Conservation (phyloP, 768 basidiomycete genomes). For the Kwoniella heveanensis region DNA sequence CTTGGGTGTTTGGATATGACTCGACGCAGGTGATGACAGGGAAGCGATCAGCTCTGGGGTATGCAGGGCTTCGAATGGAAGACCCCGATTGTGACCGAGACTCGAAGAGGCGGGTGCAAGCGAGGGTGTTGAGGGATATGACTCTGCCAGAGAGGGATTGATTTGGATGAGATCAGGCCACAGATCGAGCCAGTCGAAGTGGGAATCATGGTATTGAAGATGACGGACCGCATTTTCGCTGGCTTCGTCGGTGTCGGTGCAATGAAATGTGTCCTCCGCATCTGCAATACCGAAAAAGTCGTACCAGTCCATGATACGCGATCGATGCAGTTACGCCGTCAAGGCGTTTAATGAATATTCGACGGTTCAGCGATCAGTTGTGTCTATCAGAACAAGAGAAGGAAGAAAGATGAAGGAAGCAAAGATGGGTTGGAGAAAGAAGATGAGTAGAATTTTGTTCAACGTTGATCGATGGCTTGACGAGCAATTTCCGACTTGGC, state of each 20-base stretch:
- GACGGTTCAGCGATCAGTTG: too few species aligned
- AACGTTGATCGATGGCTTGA: neutral
- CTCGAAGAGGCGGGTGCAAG: neutral
- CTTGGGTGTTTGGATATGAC: neutral
- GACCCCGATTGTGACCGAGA: neutral
- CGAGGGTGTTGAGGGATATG: neutral
- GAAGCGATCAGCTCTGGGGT: neutral
- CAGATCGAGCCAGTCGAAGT: constrained; percentile 1
- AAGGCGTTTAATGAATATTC: neutral
- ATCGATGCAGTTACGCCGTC: neutral
- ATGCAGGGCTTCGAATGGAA: neutral
- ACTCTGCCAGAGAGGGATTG: neutral
- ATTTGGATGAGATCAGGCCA: neutral
- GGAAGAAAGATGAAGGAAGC: neutral
- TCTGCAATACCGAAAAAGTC: neutral
- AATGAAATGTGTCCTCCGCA: neutral
- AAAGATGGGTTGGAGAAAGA: neutral
- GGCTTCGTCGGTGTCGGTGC: neutral
- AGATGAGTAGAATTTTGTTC: neutral
- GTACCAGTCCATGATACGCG: neutral
- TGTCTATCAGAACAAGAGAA: too few species aligned
- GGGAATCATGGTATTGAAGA: neutral
- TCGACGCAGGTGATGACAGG: neutral
- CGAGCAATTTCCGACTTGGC: too few species aligned
- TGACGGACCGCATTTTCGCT: neutral